Percentiles rank a stretch among this genome's conserved stretches.
Conservation (phyloP, 352 stramenopile genomes). For the Phytopythium mirpurense region DNA sequence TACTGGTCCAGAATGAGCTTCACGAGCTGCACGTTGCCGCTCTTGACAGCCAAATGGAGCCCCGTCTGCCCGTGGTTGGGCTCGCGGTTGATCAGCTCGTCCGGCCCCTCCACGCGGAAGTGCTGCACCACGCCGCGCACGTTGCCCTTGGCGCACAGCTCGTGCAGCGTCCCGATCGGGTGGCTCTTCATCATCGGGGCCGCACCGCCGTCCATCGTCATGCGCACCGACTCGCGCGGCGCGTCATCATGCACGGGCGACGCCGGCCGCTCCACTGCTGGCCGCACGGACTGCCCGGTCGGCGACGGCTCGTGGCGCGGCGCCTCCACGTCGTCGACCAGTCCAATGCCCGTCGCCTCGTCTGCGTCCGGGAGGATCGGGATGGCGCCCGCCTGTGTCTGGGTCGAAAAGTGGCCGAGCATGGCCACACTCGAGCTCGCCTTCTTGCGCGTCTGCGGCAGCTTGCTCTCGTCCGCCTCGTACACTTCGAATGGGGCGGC, state of each 20-base stretch:
- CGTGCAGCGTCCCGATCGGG: conserved; percentile 73
- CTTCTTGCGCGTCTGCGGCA: conserved; percentile 33
- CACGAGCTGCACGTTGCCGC: conserved; percentile 72
- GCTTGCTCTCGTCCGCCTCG: conserved; percentile 10
- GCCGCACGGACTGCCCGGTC: conserved; percentile 28
- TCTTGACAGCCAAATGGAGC: conserved; percentile 79
- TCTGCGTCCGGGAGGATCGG: conserved; percentile 54
- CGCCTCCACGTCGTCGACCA: conserved; percentile 52
- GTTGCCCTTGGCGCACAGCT: conserved; percentile 78
- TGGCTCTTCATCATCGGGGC: conserved; percentile 72
- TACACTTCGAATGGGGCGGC: conserved; percentile 11
- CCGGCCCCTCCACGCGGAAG: conserved; percentile 62
- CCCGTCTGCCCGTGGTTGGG: conserved; percentile 83
- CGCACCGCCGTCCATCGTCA: conserved; percentile 64
- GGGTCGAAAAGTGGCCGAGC: conserved; percentile 64
- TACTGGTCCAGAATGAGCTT: conserved; percentile 83
- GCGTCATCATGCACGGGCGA: conserved; percentile 33
- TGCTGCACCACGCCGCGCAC: conserved; percentile 72
- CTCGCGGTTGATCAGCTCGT: conserved; percentile 62
- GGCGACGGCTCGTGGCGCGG: conserved; percentile 24
- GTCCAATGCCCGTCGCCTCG: conserved; percentile 40
- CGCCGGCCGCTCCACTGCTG: conserved; percentile 18
- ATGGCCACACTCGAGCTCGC: conserved; percentile 64
- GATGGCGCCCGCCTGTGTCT: conserved; percentile 41
- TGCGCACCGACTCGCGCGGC: conserved; percentile 55